Evolutionary conservation across 2,329 filamentous ascomycete species (phyloP).

Genomic region (Elsinoe perseae): DNA sequence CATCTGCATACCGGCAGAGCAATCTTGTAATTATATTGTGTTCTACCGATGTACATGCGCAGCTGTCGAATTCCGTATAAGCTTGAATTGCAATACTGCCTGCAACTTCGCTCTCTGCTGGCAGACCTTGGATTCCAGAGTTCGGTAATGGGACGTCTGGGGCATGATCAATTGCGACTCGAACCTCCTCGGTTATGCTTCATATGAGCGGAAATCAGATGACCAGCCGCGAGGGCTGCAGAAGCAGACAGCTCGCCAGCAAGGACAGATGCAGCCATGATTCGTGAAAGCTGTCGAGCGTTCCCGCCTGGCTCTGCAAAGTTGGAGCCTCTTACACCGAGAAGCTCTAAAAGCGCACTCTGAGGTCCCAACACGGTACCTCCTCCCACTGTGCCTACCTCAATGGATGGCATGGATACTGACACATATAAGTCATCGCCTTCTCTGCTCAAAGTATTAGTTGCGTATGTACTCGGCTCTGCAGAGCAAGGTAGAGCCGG

Average conservation of each 20-base stretch:
- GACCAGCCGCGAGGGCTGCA: neutral
- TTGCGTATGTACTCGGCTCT: neutral
- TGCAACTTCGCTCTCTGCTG: too few species aligned
- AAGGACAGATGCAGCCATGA: neutral
- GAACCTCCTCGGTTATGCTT: neutral
- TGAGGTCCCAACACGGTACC: neutral
- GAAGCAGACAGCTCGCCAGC: neutral
- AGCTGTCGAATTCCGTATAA: too few species aligned
- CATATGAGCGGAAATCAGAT: neutral
- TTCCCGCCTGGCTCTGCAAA: neutral
- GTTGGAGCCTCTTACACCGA: neutral
- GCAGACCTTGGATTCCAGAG: too few species aligned
- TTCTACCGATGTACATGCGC: too few species aligned
- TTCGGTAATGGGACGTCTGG: too few species aligned
- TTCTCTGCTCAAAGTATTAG: neutral
- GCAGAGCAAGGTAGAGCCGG: neutral
- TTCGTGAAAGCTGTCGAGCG: neutral
- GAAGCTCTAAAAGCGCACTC: neutral
- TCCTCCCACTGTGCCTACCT: neutral
- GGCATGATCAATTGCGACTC: too few species aligned
- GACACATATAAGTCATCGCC: neutral
- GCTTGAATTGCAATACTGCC: too few species aligned
- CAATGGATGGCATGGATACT: neutral
- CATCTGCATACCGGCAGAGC: too few species aligned
- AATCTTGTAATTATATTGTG: too few species aligned